A percentile compares a stretch with the other conserved stretches of the same genome.
These are phyloP conservation scores for Austroboletus novae-zelandiae DNA, from an alignment of 1,284 basidiomycete genomes.

Conservation along the genomic window DNA sequence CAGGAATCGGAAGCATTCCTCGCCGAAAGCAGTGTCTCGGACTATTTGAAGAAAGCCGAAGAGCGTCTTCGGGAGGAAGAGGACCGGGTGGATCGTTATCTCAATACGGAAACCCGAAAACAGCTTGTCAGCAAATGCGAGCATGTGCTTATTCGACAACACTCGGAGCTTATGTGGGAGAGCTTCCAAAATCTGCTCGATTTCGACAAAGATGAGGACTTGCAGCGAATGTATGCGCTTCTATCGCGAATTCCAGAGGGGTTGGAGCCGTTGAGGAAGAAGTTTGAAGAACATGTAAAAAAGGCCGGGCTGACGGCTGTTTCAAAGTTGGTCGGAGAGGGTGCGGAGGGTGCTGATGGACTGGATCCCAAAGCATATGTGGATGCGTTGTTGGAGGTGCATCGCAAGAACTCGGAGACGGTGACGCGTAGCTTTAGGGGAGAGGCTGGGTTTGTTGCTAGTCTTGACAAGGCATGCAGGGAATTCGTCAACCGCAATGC, in stretches of 20 bases:
- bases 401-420: conserved; percentile 90
- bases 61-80: conserved; percentile 92
- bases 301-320: conserved; percentile 83
- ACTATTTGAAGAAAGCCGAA: conserved; percentile 97
- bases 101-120: conserved; percentile 87
- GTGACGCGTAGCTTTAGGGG: conserved; percentile 90
- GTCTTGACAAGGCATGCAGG: conserved; percentile 93
- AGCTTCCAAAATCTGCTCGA: conserved; percentile 93
- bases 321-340: conserved; percentile 76
- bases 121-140: conserved; percentile 90
- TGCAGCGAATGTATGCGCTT: conserved; percentile 93
- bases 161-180: conserved; percentile 88
- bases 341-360: conserved; percentile 59
- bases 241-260: conserved; percentile 89
- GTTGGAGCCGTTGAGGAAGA: conserved; percentile 87
- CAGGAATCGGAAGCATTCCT: conserved; percentile 91
- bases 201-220: conserved; percentile 90
- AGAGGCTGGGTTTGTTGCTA: conserved; percentile 94
- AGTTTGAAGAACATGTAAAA: conserved; percentile 96
- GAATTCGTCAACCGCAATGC: conserved; percentile 96
- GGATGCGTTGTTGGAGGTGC: conserved; percentile 88
- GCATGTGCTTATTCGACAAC: conserved; percentile 87
- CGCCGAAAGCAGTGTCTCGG: conserved; percentile 87
- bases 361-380: conserved; percentile 92
- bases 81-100: conserved; percentile 91